A percentile compares a stretch with the other conserved stretches of the same genome.
phyloP scores from a whole-genome alignment of 371 early-diverging fungal species.

The Cokeromyces recurvatus region DNA sequence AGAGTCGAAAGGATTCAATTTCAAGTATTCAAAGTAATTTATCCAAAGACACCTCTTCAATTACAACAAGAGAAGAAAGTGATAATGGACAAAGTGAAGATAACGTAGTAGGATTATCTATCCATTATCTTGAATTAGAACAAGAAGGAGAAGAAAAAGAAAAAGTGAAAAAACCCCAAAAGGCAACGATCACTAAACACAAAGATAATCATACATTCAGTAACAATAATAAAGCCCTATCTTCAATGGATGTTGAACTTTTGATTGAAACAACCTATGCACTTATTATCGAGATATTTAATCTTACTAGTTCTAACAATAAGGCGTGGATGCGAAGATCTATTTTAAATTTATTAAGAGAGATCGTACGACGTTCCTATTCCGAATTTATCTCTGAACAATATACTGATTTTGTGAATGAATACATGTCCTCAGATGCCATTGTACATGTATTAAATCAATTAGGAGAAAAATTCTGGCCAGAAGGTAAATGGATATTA shows the following conservation, averaged over 20 bases:
- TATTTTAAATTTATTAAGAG: conserved; percentile 31
- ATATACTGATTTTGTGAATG: conserved; percentile 30
- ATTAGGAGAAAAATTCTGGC: conserved; percentile 30
- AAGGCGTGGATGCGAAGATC: conserved; percentile 40
- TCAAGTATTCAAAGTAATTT: too few species aligned
- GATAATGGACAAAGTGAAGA: too few species aligned
- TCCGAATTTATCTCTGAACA: conserved; percentile 32
- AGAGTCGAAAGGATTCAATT: too few species aligned
- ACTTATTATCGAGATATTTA: conserved; percentile 34
- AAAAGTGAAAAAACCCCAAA: too few species aligned
- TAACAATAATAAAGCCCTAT: conserved; percentile 11
- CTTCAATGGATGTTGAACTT: conserved; percentile 35
- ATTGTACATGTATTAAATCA: conserved; percentile 16
- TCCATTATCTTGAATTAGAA: too few species aligned
- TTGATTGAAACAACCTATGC: conserved; percentile 44
- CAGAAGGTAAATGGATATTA: conserved; percentile 25
- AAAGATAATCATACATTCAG: too few species aligned
- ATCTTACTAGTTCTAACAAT: conserved; percentile 23
- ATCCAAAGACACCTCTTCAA: too few species aligned
- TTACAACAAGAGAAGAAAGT: too few species aligned
- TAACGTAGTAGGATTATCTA: too few species aligned
- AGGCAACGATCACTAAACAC: too few species aligned
- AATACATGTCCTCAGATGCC: conserved; percentile 28
- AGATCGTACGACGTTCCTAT: conserved; percentile 41
- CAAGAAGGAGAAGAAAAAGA: too few species aligned